A percentile compares a stretch with the other conserved stretches of the same genome.
Evolutionary conservation across 306 rosid genomes (phyloP).

Genomic region (Neltuma alba): DNA sequence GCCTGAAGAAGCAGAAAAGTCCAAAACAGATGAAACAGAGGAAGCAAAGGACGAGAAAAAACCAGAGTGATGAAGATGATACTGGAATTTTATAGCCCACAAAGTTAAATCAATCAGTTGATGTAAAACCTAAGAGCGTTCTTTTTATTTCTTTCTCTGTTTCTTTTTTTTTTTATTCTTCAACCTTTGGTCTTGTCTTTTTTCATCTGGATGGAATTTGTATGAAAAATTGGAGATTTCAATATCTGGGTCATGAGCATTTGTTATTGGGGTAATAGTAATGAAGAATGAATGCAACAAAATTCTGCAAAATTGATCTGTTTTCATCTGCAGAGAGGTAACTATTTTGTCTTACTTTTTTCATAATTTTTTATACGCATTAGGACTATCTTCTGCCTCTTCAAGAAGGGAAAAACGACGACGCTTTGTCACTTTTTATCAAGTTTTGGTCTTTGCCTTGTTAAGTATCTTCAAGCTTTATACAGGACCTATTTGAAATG

Average conservation of each 20-base stretch:
- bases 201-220: neutral
- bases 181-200: neutral
- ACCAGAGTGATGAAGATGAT: neutral
- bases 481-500: no score
- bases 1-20: neutral
- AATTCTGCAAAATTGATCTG: neutral
- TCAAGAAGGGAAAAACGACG: neutral
- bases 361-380: neutral
- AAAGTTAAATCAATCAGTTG: neutral
- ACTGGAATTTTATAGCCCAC: neutral
- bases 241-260: neutral
- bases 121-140: neutral
- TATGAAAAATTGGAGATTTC: neutral
- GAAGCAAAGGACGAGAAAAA: conserved; percentile 4
- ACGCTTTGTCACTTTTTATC: neutral
- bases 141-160: no score
- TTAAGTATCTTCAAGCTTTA: no score
- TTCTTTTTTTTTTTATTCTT: neutral
- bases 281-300: neutral
- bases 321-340: neutral
- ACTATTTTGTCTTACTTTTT: neutral
- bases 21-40: neutral
- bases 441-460: no score
- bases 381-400: neutral
- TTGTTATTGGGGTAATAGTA: neutral